These are phyloP conservation scores for Kuraishia hungarica DNA, from an alignment of 805 yeast species.

Conservation along the genomic window DNA sequence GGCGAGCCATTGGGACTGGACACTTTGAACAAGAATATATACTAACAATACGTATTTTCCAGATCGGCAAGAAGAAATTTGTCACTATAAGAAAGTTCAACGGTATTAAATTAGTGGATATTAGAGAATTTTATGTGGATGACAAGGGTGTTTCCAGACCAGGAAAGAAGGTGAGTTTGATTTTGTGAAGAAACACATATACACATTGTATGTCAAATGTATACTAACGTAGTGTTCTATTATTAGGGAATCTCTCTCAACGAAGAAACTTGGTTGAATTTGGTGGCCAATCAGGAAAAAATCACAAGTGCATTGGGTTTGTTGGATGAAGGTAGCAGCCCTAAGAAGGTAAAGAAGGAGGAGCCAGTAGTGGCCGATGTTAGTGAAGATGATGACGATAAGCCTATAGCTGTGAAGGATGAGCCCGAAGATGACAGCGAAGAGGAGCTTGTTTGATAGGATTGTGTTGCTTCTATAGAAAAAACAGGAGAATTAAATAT, in stretches of 20 bases:
- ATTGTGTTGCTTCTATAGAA: neutral
- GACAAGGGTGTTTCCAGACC: constrained; percentile 58
- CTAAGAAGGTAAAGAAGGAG: constrained; percentile 18
- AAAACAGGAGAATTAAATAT: neutral
- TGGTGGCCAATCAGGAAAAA: constrained; percentile 36
- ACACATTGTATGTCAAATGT: no score
- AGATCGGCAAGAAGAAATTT: constrained; percentile 46
- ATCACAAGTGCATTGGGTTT: constrained; percentile 42
- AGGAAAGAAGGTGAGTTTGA: constrained; percentile 52
- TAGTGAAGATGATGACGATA: constrained; percentile 13
- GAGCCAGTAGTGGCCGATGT: constrained; percentile 15
- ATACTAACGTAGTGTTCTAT: constrained; percentile 5
- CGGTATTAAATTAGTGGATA: constrained; percentile 61
- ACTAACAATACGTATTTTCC: neutral
- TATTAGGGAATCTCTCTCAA: constrained; percentile 51
- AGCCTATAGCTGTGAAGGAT: constrained; percentile 2
- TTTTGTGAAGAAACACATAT: no score
- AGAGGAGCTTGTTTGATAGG: neutral
- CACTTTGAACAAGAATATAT: neutral
- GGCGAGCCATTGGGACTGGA: no score
- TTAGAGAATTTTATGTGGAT: constrained; percentile 72
- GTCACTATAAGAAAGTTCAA: constrained; percentile 70
- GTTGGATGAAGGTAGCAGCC: constrained; percentile 15
- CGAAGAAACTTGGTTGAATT: constrained; percentile 42
- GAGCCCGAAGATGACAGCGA: neutral